Evolutionary conservation across 371 early-diverging fungal genomes (phyloP).

Genomic region (Mucor lusitanicus): DNA sequence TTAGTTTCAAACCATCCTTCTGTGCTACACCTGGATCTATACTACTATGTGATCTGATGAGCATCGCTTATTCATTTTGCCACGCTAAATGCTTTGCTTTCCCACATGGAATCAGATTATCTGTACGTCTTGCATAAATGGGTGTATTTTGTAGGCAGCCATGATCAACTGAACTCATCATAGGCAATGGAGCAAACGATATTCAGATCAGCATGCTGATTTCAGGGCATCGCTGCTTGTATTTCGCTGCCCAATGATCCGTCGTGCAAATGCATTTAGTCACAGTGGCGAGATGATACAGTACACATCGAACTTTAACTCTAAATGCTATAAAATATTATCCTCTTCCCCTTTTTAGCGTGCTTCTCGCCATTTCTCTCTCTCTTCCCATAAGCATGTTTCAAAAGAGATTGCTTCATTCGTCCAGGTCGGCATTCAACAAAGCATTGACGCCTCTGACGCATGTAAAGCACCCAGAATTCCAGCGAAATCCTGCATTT

Average conservation of each 20-base stretch:
- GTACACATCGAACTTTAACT: not conserved
- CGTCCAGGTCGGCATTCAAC: not conserved
- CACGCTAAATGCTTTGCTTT: not conserved
- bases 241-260: not conserved
- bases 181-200: too few species aligned
- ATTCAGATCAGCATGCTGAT: not conserved
- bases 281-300: not conserved
- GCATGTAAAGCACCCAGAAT: constrained; percentile 16
- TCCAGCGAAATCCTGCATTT: constrained; percentile 49
- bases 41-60: not conserved
- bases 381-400: not conserved
- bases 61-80: not conserved
- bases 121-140: too few species aligned
- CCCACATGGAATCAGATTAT: too few species aligned
- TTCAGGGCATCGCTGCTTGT: not conserved
- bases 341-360: not conserved
- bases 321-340: not conserved
- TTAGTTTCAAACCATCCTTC: not conserved
- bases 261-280: not conserved
- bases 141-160: too few species aligned
- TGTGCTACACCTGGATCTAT: not conserved
- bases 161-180: too few species aligned
- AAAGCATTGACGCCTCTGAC: constrained; percentile 17
- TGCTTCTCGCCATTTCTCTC: not conserved
- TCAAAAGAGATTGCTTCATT: constrained; percentile 10